Evolutionary conservation across 2,329 filamentous ascomycete species (phyloP).

Genomic region (Xylaria sp.): DNA sequence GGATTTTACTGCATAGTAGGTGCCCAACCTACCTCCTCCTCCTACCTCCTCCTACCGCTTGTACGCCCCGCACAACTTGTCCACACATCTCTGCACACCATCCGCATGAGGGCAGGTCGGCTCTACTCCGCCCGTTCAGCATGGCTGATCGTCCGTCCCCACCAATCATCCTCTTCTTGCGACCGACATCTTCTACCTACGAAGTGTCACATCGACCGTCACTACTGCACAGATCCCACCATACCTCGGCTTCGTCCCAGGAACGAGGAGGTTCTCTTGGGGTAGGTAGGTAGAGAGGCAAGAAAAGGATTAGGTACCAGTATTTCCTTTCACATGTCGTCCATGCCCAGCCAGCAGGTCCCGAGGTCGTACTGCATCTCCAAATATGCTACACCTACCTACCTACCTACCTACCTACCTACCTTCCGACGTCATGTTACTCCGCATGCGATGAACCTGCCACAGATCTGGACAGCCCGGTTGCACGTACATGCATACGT

Average conservation of each 20-base stretch:
- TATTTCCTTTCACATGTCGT: neutral
- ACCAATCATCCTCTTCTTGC: neutral
- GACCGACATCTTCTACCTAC: too few species aligned
- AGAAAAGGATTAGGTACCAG: too few species aligned
- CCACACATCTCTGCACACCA: neutral
- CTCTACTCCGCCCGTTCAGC: neutral
- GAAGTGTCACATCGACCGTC: neutral
- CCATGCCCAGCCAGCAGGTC: too few species aligned
- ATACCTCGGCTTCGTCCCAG: neutral
- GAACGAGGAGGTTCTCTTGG: neutral
- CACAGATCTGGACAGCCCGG: too few species aligned
- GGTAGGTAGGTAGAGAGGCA: too few species aligned
- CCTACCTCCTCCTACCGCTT: neutral
- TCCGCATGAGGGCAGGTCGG: neutral
- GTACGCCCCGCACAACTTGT: neutral
- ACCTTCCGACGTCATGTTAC: neutral
- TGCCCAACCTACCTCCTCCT: neutral
- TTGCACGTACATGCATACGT: too few species aligned
- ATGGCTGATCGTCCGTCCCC: neutral
- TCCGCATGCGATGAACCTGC: too few species aligned
- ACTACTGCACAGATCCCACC: too few species aligned
- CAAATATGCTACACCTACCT: too few species aligned
- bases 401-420: constrained; percentile 4
- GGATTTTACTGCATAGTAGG: too few species aligned
- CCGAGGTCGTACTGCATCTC: too few species aligned